Evolutionary conservation across 495 filamentous ascomycete species (phyloP).

Genomic region (Penicillium pulvis): DNA sequence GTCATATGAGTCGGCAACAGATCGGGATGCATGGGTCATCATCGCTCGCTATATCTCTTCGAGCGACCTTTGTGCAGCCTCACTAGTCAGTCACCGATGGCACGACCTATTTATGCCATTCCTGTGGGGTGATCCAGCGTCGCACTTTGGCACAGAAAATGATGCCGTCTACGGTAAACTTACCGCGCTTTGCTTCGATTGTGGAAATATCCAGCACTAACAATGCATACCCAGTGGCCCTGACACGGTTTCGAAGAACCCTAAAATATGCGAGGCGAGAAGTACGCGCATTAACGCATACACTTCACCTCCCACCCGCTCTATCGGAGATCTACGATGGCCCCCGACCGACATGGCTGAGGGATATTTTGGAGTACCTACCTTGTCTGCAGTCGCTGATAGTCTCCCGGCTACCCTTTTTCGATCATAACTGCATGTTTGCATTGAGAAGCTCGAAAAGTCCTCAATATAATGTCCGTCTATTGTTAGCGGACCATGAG

Average conservation of each 20-base stretch:
- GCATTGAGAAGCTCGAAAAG: constrained; percentile 39
- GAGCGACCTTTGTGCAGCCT: constrained; percentile 59
- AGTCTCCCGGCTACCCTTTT: constrained; percentile 62
- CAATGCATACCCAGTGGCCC: constrained; percentile 47
- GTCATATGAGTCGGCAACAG: constrained; percentile 60
- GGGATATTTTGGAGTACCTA: constrained; percentile 60
- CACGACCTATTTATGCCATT: constrained; percentile 61
- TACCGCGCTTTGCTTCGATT: not conserved
- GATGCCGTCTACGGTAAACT: constrained; percentile 61
- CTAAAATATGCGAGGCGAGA: constrained; percentile 55
- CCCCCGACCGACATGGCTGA: constrained; percentile 61
- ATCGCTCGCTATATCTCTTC: constrained; percentile 63
- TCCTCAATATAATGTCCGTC: constrained; percentile 46
- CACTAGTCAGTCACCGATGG: constrained; percentile 60
- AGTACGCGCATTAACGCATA: constrained; percentile 61
- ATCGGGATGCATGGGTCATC: constrained; percentile 61
- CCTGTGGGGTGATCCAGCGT: constrained; percentile 67
- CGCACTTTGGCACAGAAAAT: constrained; percentile 63
- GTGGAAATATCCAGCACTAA: constrained; percentile 4
- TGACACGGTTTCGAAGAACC: constrained; percentile 64
- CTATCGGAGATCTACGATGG: constrained; percentile 67
- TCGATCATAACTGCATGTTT: constrained; percentile 62
- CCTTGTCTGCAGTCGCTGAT: constrained; percentile 63
- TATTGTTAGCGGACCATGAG: constrained; percentile 60
- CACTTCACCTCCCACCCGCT: constrained; percentile 67